Base-by-base conservation (phyloP, 2,329 filamentous ascomycete species). In the Esteya vermicola region DNA sequence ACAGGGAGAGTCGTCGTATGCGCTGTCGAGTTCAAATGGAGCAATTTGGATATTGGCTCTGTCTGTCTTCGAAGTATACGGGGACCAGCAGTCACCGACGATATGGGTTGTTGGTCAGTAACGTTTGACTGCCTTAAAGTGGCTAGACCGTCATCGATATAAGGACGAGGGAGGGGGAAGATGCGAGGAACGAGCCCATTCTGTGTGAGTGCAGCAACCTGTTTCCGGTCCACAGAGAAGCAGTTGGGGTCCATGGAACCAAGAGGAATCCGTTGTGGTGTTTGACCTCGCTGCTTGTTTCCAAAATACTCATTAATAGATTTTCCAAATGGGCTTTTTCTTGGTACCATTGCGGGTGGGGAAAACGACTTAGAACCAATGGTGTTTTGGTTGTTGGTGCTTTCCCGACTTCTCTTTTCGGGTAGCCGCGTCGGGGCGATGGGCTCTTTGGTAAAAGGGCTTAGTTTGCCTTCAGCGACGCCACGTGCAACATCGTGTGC, bases 361-460 rank as follows among this genome's bases (percentile, higher is more conserved):
- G 33, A 32, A 4, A 51, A 48, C 4, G 52, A 50, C 35, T 47
- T 41, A 13, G 50, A 45, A 18, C 50, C 50, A 6, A 55, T 52
- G 30, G 55, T n/a, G n/a, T n/a, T n/a, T n/a, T n/a, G n/a, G n/a
- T n/a, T n/a, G n/a, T n/a, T 54, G 35, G 55, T 57, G 27, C 58
- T 59, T 2, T 40, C 42, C 9, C 46, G 40, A 43, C 60, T 60
- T 39, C 58, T 54, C 42, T 60, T 59, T 4, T 56, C 56, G 10
- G 68, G 64, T 14, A 62, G 60, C 10, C 53, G 48, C 8, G 57
- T 50, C 31, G 67, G 45, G n/a, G 60, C 38, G 18, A 77, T 72
- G 18, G 67, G 70, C 44, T 78, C 57, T 58, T 95, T 96, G 2
- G 86, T 93, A 48, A 89, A 91, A 2, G 91, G 91, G 55, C 96